Evolutionary conservation across 169 alveolate genomes (phyloP).

Genomic region (Cryptosporidium sp.): DNA sequence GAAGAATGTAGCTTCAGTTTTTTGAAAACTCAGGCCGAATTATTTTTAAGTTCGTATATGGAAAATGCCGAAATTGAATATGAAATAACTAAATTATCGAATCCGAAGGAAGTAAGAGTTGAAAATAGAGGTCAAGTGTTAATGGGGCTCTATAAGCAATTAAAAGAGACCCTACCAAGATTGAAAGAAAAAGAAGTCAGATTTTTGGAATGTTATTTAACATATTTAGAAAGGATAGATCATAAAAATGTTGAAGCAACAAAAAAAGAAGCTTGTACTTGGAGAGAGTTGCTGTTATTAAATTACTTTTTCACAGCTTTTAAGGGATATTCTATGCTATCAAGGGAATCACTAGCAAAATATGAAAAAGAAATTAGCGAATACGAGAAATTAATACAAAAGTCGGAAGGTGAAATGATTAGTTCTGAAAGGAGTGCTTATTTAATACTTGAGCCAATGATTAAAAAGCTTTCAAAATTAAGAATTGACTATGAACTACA

Average conservation of each 20-base stretch:
- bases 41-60: neutral
- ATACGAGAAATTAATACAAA: neutral
- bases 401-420: too few species aligned
- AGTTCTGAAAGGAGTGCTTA: neutral
- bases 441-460: neutral
- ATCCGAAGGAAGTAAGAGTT: slow-evolving; percentile 2
- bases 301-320: neutral
- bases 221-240: neutral
- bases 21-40: neutral
- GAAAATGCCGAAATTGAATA: neutral
- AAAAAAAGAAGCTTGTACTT: neutral
- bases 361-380: neutral
- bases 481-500: neutral
- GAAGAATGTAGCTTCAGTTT: neutral
- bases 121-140: neutral
- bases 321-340: neutral
- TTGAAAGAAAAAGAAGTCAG: neutral
- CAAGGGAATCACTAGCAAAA: neutral
- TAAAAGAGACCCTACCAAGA: neutral
- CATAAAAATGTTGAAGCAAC: too few species aligned
- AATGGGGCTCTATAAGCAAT: neutral
- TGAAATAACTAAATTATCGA: neutral
- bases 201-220: neutral
- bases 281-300: neutral
- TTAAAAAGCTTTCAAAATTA: too few species aligned